Evolutionary conservation across 176 grass and related monocot species (phyloP).

Genomic region (Themeda triandra): DNA sequence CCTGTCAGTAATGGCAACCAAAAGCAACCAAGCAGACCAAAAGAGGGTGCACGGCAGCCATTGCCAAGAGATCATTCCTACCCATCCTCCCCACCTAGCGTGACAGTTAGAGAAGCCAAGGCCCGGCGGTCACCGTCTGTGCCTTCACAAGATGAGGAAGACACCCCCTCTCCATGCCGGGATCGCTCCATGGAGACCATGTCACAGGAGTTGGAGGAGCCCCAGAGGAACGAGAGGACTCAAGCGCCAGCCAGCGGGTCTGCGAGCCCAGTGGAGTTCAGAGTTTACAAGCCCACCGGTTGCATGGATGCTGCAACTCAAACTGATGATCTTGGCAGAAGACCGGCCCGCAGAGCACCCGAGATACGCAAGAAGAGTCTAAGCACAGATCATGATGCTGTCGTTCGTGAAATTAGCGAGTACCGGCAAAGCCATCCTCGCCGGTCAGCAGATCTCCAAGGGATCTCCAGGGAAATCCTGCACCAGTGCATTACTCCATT

Average conservation of each 20-base stretch:
- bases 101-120: constrained; percentile 51
- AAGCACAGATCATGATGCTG: constrained; percentile 36
- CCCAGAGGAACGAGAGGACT: constrained; percentile 27
- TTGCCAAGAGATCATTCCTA: constrained; percentile 46
- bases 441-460: constrained; percentile 28
- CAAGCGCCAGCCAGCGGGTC: constrained; percentile 29
- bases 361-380: constrained; percentile 41
- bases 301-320: constrained; percentile 77
- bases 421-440: constrained; percentile 26
- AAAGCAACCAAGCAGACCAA: constrained; percentile 50
- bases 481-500: constrained; percentile 39
- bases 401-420: constrained; percentile 31
- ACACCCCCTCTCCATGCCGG: constrained; percentile 40
- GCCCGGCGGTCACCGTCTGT: constrained; percentile 31
- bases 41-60: constrained; percentile 35
- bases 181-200: constrained; percentile 14
- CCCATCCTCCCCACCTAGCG: constrained; percentile 56
- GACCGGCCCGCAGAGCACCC: not conserved
- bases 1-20: constrained; percentile 43
- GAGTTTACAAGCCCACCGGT: constrained; percentile 41
- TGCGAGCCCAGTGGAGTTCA: constrained; percentile 35
- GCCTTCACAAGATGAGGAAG: constrained; percentile 43
- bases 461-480: constrained; percentile 32
- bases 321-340: constrained; percentile 60
- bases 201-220: constrained; percentile 31